These are phyloP conservation scores for Castanospermum australe DNA, from an alignment of 306 rosid genomes.

Conservation along the genomic window DNA sequence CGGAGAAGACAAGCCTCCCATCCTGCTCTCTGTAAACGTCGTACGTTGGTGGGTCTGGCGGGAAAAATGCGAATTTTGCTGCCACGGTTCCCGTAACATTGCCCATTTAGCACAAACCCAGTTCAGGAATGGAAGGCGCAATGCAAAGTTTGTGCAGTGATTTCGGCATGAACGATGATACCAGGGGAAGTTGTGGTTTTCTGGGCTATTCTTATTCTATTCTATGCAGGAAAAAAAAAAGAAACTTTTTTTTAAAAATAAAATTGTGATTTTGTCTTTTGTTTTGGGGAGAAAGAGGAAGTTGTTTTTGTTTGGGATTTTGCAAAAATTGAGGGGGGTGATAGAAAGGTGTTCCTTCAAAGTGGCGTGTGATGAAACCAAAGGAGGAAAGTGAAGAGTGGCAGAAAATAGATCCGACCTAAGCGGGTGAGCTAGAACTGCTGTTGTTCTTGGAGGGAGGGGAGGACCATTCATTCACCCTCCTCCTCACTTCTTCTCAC, in stretches of 20 bases:
- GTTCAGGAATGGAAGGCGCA: conserved; percentile 8
- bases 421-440: conserved; percentile 66
- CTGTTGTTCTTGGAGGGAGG: conserved; percentile 11
- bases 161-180: conserved; percentile 49
- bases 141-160: neutral
- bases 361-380: conserved; percentile 46
- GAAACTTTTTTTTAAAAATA: neutral
- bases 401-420: conserved; percentile 67
- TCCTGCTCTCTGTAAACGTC: conserved; percentile 52
- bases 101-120: conserved; percentile 66
- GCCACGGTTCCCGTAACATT: conserved; percentile 91
- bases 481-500: neutral
- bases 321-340: conserved; percentile 44
- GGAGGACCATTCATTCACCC: conserved; percentile 26
- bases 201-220: conserved; percentile 6
- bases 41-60: conserved; percentile 96
- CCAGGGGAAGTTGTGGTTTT: conserved; percentile 6
- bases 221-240: neutral
- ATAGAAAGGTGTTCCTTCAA: conserved; percentile 36
- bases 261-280: neutral
- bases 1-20: conserved; percentile 63
- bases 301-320: conserved; percentile 10
- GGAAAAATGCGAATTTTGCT: conserved; percentile 94
- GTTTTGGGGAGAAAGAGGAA: neutral
- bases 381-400: conserved; percentile 37